Conservation (phyloP, 1,284 basidiomycete genomes). For the Malassezia equina region DNA sequence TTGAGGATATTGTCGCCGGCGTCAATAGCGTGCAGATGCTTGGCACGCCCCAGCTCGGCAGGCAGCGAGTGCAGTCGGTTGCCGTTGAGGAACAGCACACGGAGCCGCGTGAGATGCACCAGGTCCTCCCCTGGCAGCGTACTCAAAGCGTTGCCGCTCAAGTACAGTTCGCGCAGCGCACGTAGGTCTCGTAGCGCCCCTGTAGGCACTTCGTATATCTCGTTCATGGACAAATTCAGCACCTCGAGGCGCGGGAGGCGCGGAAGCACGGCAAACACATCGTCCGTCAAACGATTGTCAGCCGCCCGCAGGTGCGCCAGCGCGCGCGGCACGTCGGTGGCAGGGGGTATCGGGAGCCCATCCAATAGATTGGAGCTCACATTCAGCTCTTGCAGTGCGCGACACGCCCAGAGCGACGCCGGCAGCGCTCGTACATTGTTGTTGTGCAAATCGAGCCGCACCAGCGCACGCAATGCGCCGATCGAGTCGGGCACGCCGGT, state of each 20-base stretch:
- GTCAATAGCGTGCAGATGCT: conserved; percentile 71
- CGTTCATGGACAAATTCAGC: conserved; percentile 90
- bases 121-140: conserved; percentile 64
- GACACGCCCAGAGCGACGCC: conserved; percentile 71
- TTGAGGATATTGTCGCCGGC: conserved; percentile 88
- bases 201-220: conserved; percentile 69
- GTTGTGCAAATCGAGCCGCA: conserved; percentile 73
- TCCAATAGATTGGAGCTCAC: conserved; percentile 78
- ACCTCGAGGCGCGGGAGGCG: conserved; percentile 55
- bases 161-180: conserved; percentile 71
- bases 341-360: conserved; percentile 59
- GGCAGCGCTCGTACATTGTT: conserved; percentile 78
- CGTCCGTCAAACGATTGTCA: conserved; percentile 79
- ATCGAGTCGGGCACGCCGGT: conserved; percentile 67
- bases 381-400: conserved; percentile 65
- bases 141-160: conserved; percentile 85
- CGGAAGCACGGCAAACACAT: conserved; percentile 67
- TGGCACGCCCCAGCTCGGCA: conserved; percentile 74
- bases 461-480: conserved; percentile 66
- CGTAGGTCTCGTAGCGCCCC: conserved; percentile 64
- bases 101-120: conserved; percentile 31
- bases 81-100: conserved; percentile 72
- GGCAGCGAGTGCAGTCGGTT: conserved; percentile 89
- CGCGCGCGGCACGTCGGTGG: conserved; percentile 52
- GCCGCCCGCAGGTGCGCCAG: conserved; percentile 72